Evolutionary conservation across 805 yeast genomes (phyloP).

Genomic region (Saturnispora halmiae): DNA sequence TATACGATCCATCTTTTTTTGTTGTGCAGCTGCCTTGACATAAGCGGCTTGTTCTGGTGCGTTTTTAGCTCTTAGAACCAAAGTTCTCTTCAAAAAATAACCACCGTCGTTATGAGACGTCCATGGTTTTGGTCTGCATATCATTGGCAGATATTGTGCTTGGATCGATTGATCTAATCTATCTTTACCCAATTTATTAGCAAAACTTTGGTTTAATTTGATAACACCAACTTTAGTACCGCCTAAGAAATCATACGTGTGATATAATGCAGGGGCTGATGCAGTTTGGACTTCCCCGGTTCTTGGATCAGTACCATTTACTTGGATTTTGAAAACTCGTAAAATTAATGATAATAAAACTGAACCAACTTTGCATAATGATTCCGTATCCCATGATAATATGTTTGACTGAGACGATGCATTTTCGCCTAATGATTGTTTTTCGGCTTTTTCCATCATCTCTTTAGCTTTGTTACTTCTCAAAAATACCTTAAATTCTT

Average conservation of each 20-base stretch:
- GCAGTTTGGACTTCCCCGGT: conserved; percentile 61
- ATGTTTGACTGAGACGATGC: conserved; percentile 14
- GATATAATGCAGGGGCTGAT: conserved; percentile 83
- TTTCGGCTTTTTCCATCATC: conserved; percentile 22
- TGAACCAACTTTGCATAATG: conserved; percentile 68
- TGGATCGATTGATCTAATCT: conserved; percentile 50
- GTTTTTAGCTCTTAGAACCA: conserved; percentile 68
- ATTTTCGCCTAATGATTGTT: conserved; percentile 12
- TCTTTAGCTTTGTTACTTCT: conserved; percentile 26
- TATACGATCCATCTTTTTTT: conserved; percentile 54
- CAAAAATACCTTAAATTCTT: conserved; percentile 33
- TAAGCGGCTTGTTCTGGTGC: conserved; percentile 88
- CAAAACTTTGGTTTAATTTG: conserved; percentile 61
- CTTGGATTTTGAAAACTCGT: conserved; percentile 75
- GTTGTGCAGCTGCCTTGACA: conserved; percentile 71
- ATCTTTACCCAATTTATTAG: conserved; percentile 58
- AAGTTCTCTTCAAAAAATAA: conserved; percentile 53
- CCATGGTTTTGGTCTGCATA: conserved; percentile 89
- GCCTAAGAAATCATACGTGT: conserved; percentile 69
- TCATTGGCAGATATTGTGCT: conserved; percentile 89
- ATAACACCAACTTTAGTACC: conserved; percentile 80
- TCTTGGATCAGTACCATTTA: conserved; percentile 71
- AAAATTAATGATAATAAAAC: conserved; percentile 63
- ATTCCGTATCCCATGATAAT: conserved; percentile 25
- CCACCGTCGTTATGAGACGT: conserved; percentile 77